Base-by-base conservation (phyloP, 352 stramenopile genomes). In the Achlya hypogyna region DNA sequence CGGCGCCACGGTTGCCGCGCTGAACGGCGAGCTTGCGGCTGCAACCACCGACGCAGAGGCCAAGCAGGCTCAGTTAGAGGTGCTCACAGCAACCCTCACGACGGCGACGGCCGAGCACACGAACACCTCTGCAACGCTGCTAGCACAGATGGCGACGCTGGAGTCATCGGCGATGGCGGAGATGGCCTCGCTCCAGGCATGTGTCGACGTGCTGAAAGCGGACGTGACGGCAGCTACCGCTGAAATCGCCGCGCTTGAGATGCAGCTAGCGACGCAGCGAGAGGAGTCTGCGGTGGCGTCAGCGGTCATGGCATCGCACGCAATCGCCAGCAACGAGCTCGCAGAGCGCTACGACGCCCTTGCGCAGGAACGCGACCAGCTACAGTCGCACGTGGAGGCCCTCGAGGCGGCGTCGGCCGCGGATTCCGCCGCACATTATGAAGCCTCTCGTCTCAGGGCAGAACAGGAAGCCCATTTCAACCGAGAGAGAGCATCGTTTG, bases 41-140 rank as follows among this genome's bases (percentile, higher is more conserved):
- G 32, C 59, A 18, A 51, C 12, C 4, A 18, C 23, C 23, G 59
- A 65, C 22, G 43, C 25, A 9, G 42, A 16, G 16, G 28, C 47
- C 47, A 65, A 65, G 18, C 47, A 65, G 29, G 59, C 32, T 23
- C 38, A 53, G 27, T 14, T 65, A 9, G 40, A 56, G n/a, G 29
- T 10, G 4, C 27, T 56, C 22, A 58, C 59, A 22, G 35, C 59
- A 9, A 18, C 53, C 25, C 29, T 65, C 4, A 3, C 27, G 3
- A 32, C 53, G 31, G 38, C 38, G 38, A 10, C 49, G 2, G 31
- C 18, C 31, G 49, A 56, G 49, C 12, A 12, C 2, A n/a, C 49
- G 10, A n/a, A 56, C 12, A n/a, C 49, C 31, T 10, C 49, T 20
- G 49, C 49, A 16, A n/a, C 49, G 2, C 49, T 56, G 16, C 49